Base-by-base conservation (phyloP, 371 early-diverging fungal species). In the Choanephora cucurbitarum region DNA sequence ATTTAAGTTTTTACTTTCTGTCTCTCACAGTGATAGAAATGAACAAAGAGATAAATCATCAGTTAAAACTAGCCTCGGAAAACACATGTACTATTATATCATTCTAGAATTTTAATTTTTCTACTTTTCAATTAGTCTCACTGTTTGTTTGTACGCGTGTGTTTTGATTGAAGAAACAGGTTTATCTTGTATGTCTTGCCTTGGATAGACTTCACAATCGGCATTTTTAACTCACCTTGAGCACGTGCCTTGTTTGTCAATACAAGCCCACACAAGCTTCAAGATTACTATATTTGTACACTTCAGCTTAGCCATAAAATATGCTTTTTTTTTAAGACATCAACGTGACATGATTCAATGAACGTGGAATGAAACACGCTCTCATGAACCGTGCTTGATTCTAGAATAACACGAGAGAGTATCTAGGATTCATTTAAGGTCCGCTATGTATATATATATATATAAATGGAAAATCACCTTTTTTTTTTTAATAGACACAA, bases 91-190 rank as follows among this genome's bases (percentile, higher is more conserved):
- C 22, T 23, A 40, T 50, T 50, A 40, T 41, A 24, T 41, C 32
- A 52, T 42, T 41, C 39, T 41, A 41, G 41, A 41, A 24, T 52
- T 52, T 42, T 13, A 11, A 37, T 37, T 37, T 37, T 37, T 37
- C 14, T 37, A 1, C 10, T 32, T 32, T 32, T 32, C 5, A 32
- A 10, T 10, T 5, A 32, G 32, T 32, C 5, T 10, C 10, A 32
- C 32, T 23, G 14, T 23, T 23, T 10, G 22, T 44, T 24, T 28
- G 8, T 14, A 24, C 28, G 28, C 28, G 28, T 28, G 28, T 5
- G 28, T 28, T 28, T 28, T 28, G 7, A 28, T 5, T 5, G 3
- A 7, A 28, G 7, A 28, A 28, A 28, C 28, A 3, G 28, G 28
- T 28, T n/a, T n/a, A n/a, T n/a, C n/a, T n/a, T n/a, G n/a, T n/a